Base-by-base conservation (phyloP, 129 eudicot species). In the Escallonia herrerae region DNA sequence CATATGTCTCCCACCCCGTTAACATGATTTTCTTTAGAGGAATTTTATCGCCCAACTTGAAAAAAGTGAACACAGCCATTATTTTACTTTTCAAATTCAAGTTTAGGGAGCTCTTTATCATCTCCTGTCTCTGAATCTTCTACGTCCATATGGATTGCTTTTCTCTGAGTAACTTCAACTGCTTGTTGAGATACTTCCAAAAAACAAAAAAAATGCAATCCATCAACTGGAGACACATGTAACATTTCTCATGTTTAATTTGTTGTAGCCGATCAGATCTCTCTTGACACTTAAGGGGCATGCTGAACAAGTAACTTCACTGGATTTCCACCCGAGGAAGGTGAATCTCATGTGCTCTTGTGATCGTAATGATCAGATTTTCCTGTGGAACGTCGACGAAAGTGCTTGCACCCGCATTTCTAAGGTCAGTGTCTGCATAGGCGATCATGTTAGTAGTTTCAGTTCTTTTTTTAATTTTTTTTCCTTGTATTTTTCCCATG, bases 261-360 rank as follows among this genome's bases (percentile, higher is more conserved):
- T 73, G 62, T 60, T 74, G 63, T 51, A 80, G 84, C 70, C 71
- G 43, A 63, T 3, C 43, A 41, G 60, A 5, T 53, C 73, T 43
- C 51, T 68, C 9, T 63, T 46, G 13, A 61, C 7, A 15, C 80
- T 82, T 59, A 39, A 8, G 45, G 87, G 81, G 63, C 83, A 78
- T 67, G 54, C 59, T 10, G 73, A 63, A 12, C 75, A 63, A 3
- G 83, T 78, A 59, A 62, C 63, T 57, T 82, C 87, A 9, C 40
- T 78, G 65, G 83, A 82, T 67, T 82, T 82, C 73, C 77, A 78
- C 65, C 83, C 87, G 15, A 43, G n/a, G 64, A 75, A 63, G 70
- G 7, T 46, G 44, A 65, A 72, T 50, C 15, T 82, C 13, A 53
- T 82, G 10, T 78, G 81, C 65, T 82, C 83, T 14, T 74, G 79